These are phyloP conservation scores for Aspergillus nanangensis DNA, from an alignment of 495 filamentous ascomycete genomes.

Conservation along the genomic window DNA sequence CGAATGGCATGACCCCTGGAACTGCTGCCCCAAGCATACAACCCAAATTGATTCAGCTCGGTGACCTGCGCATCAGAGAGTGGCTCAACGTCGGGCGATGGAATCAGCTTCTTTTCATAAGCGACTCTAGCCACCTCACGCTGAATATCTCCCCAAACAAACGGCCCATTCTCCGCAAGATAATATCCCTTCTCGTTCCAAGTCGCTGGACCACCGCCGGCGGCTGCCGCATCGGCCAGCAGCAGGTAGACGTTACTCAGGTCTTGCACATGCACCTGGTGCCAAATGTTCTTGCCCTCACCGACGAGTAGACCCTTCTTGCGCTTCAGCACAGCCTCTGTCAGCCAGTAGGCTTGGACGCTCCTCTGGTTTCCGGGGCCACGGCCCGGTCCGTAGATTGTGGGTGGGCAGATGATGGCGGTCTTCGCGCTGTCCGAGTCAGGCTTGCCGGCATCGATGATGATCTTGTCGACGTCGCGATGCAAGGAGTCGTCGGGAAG, in stretches of 20 bases:
- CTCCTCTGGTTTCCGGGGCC: constrained; percentile 66
- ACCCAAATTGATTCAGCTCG: constrained; percentile 24
- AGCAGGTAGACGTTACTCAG: constrained; percentile 60
- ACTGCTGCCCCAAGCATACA: constrained; percentile 58
- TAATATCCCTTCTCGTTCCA: constrained; percentile 76
- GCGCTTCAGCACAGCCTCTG: constrained; percentile 50
- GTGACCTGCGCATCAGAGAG: constrained; percentile 29
- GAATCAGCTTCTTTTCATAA: constrained; percentile 58
- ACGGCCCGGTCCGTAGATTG: constrained; percentile 72
- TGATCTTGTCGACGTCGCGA: constrained; percentile 57
- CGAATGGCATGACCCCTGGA: constrained; percentile 56
- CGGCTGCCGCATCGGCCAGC: constrained; percentile 61
- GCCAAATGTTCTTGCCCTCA: constrained; percentile 65
- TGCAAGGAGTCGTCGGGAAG: constrained; percentile 54
- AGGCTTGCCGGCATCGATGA: constrained; percentile 39
- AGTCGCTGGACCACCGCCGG: constrained; percentile 55
- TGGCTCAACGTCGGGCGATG: constrained; percentile 46
- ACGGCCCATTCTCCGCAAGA: constrained; percentile 65
- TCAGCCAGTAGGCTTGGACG: constrained; percentile 58
- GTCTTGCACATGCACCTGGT: constrained; percentile 71
- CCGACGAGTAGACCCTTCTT: constrained; percentile 62
- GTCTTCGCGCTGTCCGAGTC: constrained; percentile 51
- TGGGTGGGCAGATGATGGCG: constrained; percentile 72
- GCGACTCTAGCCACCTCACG: constrained; percentile 56
- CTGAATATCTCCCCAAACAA: constrained; percentile 67